These are phyloP conservation scores for Pleurotus salmoneostramineus DNA, from an alignment of 768 basidiomycete species.

Conservation along the genomic window DNA sequence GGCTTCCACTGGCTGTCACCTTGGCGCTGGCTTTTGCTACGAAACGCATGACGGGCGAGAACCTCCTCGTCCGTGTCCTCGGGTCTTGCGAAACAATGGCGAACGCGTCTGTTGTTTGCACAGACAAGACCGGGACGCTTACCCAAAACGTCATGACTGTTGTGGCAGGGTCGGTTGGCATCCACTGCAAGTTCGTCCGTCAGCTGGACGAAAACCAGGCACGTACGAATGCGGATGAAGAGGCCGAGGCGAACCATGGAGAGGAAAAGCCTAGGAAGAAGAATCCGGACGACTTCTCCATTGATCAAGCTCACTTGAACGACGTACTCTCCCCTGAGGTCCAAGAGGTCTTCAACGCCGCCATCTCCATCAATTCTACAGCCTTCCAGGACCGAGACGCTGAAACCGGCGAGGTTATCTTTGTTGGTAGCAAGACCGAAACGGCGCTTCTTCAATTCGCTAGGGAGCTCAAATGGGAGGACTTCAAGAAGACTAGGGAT, in stretches of 20 bases:
- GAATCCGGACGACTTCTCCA: constrained; percentile 72
- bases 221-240: constrained; percentile 10
- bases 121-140: constrained; percentile 95
- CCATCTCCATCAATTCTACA: constrained; percentile 11
- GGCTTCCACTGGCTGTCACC: constrained; percentile 79
- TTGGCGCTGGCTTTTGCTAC: constrained; percentile 97
- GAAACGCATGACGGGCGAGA: constrained; percentile 95
- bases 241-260: constrained; percentile 41
- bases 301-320: constrained; percentile 76
- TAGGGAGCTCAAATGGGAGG: constrained; percentile 60
- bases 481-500: constrained; percentile 54
- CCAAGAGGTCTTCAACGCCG: constrained; percentile 7
- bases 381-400: constrained; percentile 53
- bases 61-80: constrained; percentile 91
- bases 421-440: constrained; percentile 81
- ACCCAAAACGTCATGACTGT: constrained; percentile 96
- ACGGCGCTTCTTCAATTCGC: constrained; percentile 69
- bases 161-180: constrained; percentile 92
- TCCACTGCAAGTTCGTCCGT: constrained; percentile 92
- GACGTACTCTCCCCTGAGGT: constrained; percentile 40
- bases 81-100: constrained; percentile 99
- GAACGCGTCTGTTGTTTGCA: constrained; percentile 93
- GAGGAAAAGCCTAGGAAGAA: constrained; percentile 28
- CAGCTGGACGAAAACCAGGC: constrained; percentile 35
- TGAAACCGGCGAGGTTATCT: constrained; percentile 41